phyloP scores from a whole-genome alignment of 1,139 yeast genomes.

The Suhomyces coccinellae region DNA sequence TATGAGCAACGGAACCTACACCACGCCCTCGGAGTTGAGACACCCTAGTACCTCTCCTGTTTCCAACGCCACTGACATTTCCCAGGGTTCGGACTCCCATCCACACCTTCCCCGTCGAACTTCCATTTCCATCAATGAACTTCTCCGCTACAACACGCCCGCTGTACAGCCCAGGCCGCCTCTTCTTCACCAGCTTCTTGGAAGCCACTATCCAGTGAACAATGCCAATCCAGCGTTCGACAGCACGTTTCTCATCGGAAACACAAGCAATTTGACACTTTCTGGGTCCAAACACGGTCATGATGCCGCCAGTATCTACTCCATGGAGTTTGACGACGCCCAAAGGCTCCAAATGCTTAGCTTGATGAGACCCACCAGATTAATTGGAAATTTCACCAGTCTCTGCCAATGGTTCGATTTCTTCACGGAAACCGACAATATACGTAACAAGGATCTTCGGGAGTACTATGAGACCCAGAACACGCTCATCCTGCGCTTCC shows the following conservation, averaged over 20 bases:
- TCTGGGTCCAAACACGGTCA: neutral
- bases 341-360: conserved; percentile 33
- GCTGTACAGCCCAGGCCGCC: conserved; percentile 16
- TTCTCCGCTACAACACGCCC: conserved; percentile 5
- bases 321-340: conserved; percentile 25
- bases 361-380: conserved; percentile 52
- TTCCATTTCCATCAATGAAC: conserved; percentile 13
- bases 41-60: neutral
- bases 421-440: conserved; percentile 23
- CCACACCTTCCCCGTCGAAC: conserved; percentile 4
- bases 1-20: conserved; percentile 3
- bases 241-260: conserved; percentile 5
- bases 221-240: conserved; percentile 24
- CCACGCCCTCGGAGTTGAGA: conserved; percentile 2
- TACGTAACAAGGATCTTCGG: conserved; percentile 26
- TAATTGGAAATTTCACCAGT: conserved; percentile 54
- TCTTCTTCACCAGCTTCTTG: conserved; percentile 29
- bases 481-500: conserved; percentile 54
- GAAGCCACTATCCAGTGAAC: conserved; percentile 33
- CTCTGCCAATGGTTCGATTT: conserved; percentile 51
- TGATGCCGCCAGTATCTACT: conserved; percentile 21
- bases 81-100: neutral
- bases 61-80: neutral
- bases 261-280: conserved; percentile 8
- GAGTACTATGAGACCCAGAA: conserved; percentile 55